Base-by-base conservation (phyloP, 768 basidiomycete genomes). In the Harrya chromipes region DNA sequence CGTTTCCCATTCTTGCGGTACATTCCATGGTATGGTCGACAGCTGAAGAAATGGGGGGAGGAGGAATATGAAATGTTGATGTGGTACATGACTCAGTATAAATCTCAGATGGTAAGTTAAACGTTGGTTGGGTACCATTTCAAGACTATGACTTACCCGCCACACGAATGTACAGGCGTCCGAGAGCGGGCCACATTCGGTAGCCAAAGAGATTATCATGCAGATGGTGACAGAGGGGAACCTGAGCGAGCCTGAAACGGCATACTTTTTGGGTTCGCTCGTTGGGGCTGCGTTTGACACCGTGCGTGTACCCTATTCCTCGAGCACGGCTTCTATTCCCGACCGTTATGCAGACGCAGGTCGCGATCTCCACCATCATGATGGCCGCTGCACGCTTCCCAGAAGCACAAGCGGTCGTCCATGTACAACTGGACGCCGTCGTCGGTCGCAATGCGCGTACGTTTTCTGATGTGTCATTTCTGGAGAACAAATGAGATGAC, bases 281-380 rank as follows among this genome's bases (percentile, higher is more conserved):
- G 80, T 83, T 38, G 83, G 82, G 19, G 83, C 83, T 17, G 81
- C 82, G 0, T 76, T 78, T 1, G 83, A 83, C 49, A 83, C 83
- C 4, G 71, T 69, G 39, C 34, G 64, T 50, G 21, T 21, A 23
- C 10, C 24, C 38, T 11, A 36, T 9, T 4, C n/a, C 2, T 9
- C 11, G 8, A 9, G 10, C 0, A 2, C 1, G n/a, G 2, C 10
- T 34, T 6, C 1, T 11, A 40, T 16, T 17, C n/a, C 43, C 3
- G 26, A 27, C 26, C 5, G 13, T 26, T 38, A 20, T n/a, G 10
- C 29, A 66, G 65, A 64, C 62, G 2, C 65, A 62, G 27, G 62
- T 62, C 7, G 64, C 52, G 1, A 66, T 64, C 35, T 55, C 55
- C 7, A 57, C 52, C 4, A 57, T 72, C 16, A 66, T 69, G 43